Base-by-base conservation (phyloP, 1,284 basidiomycete species). In the Sphagnurus paluster region DNA sequence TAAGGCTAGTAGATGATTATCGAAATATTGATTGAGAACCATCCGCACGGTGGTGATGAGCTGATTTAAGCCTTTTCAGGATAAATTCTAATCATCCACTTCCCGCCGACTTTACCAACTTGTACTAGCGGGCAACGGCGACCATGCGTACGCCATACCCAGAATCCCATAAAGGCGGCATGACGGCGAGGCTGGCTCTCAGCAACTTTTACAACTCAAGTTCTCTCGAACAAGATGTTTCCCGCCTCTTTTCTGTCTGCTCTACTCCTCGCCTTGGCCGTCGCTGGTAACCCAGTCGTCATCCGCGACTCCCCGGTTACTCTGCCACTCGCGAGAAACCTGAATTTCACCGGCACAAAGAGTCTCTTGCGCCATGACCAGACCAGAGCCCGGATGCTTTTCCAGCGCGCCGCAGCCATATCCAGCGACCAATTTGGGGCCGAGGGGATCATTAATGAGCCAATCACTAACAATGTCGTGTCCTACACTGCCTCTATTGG, bases 341-440 rank as follows among this genome's bases (percentile, higher is more conserved):
- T 82, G 56, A 81, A 81, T 54, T 46, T 68, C 44, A 75, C 67
- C 3, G 74, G 76, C 47, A 49, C 65, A 4, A 59, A 64, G 42
- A 74, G 73, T 38, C 62, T 84, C 39, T 56, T 87, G 21, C 65
- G 75, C 45, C 70, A 75, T 40, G 84, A 86, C 58, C 74, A 73
- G 44, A 71, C 73, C 44, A 75, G 81, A 44, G 75, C 72, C 17
- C 57, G 68, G 47, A 64, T 67, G n/a, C 49, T 79, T 46, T 70
- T 65, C 47, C 61, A 71, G 20, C 69, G 67, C 7, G 70, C 62
- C 19, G 50, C 62, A 30, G 65, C 70, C 17, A 64, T 56, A 48
- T 46, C 43, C 16, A 55, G 48, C 6, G 53, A 54, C 10, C 59
- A 62, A 24, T 54, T 66, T 46, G 54, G 54, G 16, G 64, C 62